Base-by-base conservation (phyloP, 208 protist species). In the Spongospora subterranea region DNA sequence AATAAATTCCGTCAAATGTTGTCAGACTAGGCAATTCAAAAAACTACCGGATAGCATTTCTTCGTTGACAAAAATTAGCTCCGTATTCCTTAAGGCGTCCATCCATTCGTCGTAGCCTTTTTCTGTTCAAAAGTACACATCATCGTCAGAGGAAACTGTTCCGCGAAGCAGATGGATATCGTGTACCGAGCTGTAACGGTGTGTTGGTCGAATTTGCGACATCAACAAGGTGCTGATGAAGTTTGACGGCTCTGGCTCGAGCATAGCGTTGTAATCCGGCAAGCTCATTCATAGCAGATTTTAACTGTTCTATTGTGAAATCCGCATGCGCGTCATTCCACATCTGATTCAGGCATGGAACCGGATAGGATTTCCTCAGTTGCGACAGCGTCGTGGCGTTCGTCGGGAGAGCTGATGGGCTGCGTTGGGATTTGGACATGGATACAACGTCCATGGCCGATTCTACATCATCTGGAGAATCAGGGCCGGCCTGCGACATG, bases 71-170 rank as follows among this genome's bases (percentile, higher is more conserved):
- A 82, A 6, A 82, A 35, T 82, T 6, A 60, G 13, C 6, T 82
- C 71, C n/a, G 71, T 82, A n/a, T 82, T 82, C n/a, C 71, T 82
- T 6, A 82, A n/a, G 71, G 35, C 71, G 40, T 82, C 71, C 71
- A 82, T 82, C 71, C 71, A 82, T 35, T 82, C 71, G 17, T 35
- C 71, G n/a, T 82, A 82, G 11, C 71, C n/a, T 82, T 82, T 82
- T 20, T 82, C 71, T 82, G n/a, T n/a, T n/a, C n/a, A n/a, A 20
- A 82, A 43, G 24, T 24, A 6, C 50, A 24, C 13, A 60, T 60
- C 24, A 60, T 60, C 50, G 6, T 60, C 24, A 60, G 13, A 24
- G 6, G 24, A 29, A 60, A 60, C 24, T 60, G 24, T 60, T 29
- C 50, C 50, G n/a, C n/a, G 24, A 60, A 60, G 6, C 50, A 60